Conservation (phyloP, 1,284 basidiomycete species). For the Apiotrichum sp. region DNA sequence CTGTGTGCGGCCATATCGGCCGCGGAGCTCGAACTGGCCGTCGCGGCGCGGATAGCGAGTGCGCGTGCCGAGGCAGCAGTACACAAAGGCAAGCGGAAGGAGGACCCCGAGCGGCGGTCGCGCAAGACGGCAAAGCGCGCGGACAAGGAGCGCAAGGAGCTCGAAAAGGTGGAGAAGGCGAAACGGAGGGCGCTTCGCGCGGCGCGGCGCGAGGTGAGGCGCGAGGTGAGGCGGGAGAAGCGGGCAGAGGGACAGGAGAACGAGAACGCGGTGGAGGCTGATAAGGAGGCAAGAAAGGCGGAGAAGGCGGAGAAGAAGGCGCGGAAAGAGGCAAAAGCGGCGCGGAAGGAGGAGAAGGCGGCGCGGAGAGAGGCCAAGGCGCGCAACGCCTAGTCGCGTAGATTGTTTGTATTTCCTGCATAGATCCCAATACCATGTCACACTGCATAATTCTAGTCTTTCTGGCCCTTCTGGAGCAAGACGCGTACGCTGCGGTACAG, state of each 20-base stretch:
- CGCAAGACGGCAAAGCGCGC: constrained; percentile 15
- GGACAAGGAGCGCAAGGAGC: constrained; percentile 16
- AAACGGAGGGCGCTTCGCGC: constrained; percentile 1
- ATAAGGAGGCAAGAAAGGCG: neutral
- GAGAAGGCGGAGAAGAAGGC: constrained; percentile 2
- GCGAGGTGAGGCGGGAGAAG: neutral
- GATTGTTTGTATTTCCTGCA: neutral
- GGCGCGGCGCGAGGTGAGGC: neutral
- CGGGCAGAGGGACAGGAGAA: neutral
- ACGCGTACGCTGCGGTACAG: too few relatives aligned
- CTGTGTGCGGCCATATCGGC: neutral
- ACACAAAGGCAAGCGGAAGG: neutral
- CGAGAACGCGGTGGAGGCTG: neutral
- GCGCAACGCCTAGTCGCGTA: too few relatives aligned
- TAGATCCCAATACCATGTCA: neutral
- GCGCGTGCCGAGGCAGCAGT: neutral
- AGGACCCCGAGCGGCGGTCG: constrained; percentile 21
- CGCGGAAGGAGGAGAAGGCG: neutral
- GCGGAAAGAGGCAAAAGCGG: constrained; percentile 3
- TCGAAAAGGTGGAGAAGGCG: constrained; percentile 16
- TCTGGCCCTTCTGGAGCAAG: too few relatives aligned
- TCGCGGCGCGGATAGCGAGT: neutral
- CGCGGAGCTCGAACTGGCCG: neutral
- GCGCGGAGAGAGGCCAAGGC: neutral
- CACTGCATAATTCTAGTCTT: too few relatives aligned